phyloP scores from a whole-genome alignment of 352 stramenopile genomes.

The Phytophthora sojae region DNA sequence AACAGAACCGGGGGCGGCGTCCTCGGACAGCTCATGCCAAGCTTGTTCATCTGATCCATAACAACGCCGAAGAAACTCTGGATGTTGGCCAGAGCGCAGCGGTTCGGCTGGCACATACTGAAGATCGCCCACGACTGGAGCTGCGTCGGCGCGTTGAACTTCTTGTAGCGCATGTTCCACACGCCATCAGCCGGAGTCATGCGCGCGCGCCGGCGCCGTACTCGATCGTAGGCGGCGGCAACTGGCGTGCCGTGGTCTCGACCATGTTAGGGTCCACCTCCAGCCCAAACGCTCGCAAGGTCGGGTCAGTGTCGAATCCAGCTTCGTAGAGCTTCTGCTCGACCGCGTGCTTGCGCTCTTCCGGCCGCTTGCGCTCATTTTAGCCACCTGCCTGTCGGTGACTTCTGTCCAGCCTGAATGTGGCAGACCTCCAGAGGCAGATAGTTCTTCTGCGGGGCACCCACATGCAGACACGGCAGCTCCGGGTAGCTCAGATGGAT shows the following conservation, averaged over 20 bases:
- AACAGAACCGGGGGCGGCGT: conserved; percentile 52
- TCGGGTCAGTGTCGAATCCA: conserved; percentile 61
- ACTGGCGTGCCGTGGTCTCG: conserved; percentile 50
- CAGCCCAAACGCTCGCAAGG: conserved; percentile 59
- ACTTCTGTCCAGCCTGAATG: conserved; percentile 75
- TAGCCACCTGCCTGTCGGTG: conserved; percentile 80
- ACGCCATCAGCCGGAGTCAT: conserved; percentile 61
- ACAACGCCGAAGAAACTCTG: conserved; percentile 68
- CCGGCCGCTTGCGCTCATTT: conserved; percentile 77
- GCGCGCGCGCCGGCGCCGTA: conserved; percentile 49
- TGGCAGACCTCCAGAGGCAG: conserved; percentile 86
- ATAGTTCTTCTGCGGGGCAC: conserved; percentile 79
- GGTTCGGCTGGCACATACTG: conserved; percentile 56
- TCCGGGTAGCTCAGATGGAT: conserved; percentile 67
- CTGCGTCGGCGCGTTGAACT: conserved; percentile 50
- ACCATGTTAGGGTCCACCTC: conserved; percentile 67
- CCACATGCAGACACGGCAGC: conserved; percentile 84
- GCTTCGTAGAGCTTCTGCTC: conserved; percentile 67
- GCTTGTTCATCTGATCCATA: conserved; percentile 53
- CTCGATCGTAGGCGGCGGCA: conserved; percentile 56
- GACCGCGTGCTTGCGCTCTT: conserved; percentile 66
- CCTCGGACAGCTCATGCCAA: conserved; percentile 60
- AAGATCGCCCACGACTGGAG: conserved; percentile 61
- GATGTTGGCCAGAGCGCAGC: conserved; percentile 40
- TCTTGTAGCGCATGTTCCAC: conserved; percentile 79